These are phyloP conservation scores for Metschnikowia orientalis DNA, from an alignment of 805 yeast species.

Conservation along the genomic window DNA sequence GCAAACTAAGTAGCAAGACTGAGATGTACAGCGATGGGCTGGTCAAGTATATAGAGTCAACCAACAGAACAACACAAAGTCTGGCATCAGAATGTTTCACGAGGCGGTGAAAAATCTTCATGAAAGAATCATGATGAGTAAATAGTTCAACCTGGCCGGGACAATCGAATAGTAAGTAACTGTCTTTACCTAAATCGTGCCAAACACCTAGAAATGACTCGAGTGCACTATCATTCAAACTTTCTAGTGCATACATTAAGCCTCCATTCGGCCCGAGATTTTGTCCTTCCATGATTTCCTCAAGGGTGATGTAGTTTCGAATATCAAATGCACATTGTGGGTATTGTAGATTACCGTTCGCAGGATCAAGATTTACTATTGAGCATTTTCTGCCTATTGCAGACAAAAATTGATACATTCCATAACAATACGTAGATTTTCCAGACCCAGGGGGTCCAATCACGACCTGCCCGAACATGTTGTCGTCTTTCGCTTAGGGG, in stretches of 20 bases:
- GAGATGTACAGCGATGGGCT: slow-evolving; percentile 89
- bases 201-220: slow-evolving; percentile 47
- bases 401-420: slow-evolving; percentile 85
- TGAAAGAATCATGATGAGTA: slow-evolving; percentile 80
- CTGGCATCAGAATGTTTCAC: slow-evolving; percentile 58
- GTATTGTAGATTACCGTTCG: slow-evolving; percentile 68
- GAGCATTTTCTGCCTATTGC: slow-evolving; percentile 90
- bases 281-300: slow-evolving; percentile 71
- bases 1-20: slow-evolving; percentile 67
- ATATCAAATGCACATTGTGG: slow-evolving; percentile 69
- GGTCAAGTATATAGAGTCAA: slow-evolving; percentile 78
- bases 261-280: slow-evolving; percentile 89
- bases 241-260: slow-evolving; percentile 80
- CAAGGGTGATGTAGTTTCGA: slow-evolving; percentile 69
- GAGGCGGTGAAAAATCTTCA: slow-evolving; percentile 59
- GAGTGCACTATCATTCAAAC: slow-evolving; percentile 37
- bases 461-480: slow-evolving; percentile 79
- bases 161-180: slow-evolving; percentile 78
- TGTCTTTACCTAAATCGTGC: slow-evolving; percentile 28
- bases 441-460: slow-evolving; percentile 99
- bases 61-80: slow-evolving; percentile 76
- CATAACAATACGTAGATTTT: slow-evolving; percentile 90
- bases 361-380: slow-evolving; percentile 90
- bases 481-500: too few relatives aligned
- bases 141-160: slow-evolving; percentile 96